Evolutionary conservation across 345 rosid genomes (phyloP).

Genomic region (Eucalyptus albens): DNA sequence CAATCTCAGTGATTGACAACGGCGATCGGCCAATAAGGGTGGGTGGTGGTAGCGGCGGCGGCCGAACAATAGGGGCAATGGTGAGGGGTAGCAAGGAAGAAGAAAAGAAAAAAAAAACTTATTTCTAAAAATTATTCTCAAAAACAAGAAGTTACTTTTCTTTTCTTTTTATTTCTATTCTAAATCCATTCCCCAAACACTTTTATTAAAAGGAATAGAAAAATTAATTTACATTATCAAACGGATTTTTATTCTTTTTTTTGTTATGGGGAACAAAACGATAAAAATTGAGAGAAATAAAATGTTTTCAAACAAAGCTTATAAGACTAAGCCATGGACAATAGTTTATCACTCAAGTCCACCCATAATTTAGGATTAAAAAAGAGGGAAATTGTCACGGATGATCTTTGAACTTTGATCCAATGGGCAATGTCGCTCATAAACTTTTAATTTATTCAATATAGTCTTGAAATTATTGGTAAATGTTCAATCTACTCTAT

Average conservation of each 20-base stretch:
- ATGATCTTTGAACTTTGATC: neutral
- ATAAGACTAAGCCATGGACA: neutral
- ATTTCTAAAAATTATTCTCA: too few species aligned
- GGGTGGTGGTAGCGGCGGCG: rapidly evolving
- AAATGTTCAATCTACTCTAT: neutral
- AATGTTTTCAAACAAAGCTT: rapidly evolving
- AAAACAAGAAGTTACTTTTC: too few species aligned
- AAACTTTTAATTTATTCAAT: neutral
- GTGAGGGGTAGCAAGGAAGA: rapidly evolving
- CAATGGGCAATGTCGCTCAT: neutral
- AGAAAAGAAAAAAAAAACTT: too few species aligned
- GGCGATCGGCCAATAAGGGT: rapidly evolving
- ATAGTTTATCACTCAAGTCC: neutral
- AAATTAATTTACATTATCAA: too few species aligned
- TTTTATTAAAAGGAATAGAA: too few species aligned
- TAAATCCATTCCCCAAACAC: too few species aligned
- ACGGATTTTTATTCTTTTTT: too few species aligned
- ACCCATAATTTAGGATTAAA: neutral
- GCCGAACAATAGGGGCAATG: rapidly evolving
- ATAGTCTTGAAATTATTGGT: neutral
- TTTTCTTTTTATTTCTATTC: too few species aligned
- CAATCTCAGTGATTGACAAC: rapidly evolving
- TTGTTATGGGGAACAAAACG: too few species aligned
- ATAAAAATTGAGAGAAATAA: too few species aligned
- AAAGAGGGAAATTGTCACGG: neutral